Evolutionary conservation across 305 asterid species (phyloP).

Genomic region (Withania somnifera): DNA sequence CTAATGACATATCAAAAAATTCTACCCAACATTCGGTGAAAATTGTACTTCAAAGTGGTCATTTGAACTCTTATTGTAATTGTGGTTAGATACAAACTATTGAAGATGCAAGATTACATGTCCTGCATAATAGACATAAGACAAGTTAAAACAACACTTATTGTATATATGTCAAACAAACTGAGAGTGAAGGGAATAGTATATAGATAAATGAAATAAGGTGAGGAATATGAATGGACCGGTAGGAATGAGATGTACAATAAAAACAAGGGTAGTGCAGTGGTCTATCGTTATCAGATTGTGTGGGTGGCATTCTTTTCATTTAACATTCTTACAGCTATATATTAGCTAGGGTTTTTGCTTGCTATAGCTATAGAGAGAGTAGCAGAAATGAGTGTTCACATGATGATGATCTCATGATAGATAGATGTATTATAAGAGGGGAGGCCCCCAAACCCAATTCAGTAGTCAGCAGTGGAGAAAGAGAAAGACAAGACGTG

Average conservation of each 20-base stretch:
- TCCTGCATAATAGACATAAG: too few relatives aligned
- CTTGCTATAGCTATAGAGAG: not conserved
- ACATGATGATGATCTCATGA: constrained; percentile 8
- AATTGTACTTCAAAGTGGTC: too few relatives aligned
- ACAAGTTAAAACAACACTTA: too few relatives aligned
- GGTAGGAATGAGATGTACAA: not conserved
- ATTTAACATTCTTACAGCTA: not conserved
- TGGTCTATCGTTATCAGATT: not conserved
- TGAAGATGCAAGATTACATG: too few relatives aligned
- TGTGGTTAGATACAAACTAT: too few relatives aligned
- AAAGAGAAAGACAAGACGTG: not conserved
- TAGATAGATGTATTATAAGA: not conserved
- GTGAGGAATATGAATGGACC: not conserved
- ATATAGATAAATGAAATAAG: too few relatives aligned
- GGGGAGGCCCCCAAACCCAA: not conserved
- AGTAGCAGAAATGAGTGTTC: not conserved
- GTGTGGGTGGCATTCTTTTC: constrained; percentile 3
- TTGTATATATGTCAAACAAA: too few relatives aligned
- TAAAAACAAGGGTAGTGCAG: not conserved
- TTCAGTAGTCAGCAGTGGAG: not conserved
- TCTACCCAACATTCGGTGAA: too few relatives aligned
- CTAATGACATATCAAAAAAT: too few relatives aligned
- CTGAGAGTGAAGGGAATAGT: too few relatives aligned
- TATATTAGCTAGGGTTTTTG: not conserved
- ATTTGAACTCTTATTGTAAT: too few relatives aligned